Conservation (phyloP, 2,329 filamentous ascomycete genomes). For the Cladophialophora carrionii region DNA sequence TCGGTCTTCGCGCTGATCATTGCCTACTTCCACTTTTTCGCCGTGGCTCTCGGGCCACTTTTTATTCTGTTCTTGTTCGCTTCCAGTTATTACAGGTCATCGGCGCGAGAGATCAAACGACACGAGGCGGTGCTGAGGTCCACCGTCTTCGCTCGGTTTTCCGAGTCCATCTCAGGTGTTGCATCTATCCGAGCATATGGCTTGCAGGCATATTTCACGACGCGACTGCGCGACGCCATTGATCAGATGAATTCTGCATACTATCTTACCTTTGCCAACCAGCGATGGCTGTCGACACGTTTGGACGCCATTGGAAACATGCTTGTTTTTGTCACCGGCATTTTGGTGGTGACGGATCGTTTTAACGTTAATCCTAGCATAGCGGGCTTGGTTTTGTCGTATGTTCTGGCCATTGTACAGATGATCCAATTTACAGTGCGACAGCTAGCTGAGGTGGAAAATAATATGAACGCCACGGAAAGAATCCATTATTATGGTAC, state of each 20-base stretch:
- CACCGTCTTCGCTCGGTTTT: conserved; percentile 85
- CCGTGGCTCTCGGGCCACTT: conserved; percentile 69
- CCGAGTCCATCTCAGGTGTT: conserved; percentile 81
- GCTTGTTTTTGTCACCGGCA: conserved; percentile 84
- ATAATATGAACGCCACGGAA: conserved; percentile 97
- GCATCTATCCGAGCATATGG: conserved; percentile 89
- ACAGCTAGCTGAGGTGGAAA: conserved; percentile 93
- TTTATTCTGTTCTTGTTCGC: conserved; percentile 78
- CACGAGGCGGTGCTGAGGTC: conserved; percentile 89
- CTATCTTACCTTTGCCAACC: conserved; percentile 92
- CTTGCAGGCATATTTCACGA: conserved; percentile 72
- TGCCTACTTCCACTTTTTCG: conserved; percentile 91
- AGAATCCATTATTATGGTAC: conserved; percentile 88
- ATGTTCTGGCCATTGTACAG: conserved; percentile 89
- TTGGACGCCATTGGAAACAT: conserved; percentile 82
- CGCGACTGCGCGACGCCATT: conserved; percentile 70
- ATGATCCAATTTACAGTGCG: conserved; percentile 96
- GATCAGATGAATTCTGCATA: conserved; percentile 94
- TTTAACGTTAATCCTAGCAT: conserved; percentile 85
- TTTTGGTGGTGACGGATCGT: conserved; percentile 87
- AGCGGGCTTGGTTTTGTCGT: conserved; percentile 84
- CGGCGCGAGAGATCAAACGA: conserved; percentile 90
- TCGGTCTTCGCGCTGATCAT: conserved; percentile 89
- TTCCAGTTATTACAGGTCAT: conserved; percentile 84
- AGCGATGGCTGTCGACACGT: conserved; percentile 86